Evolutionary conservation across 2,329 filamentous ascomycete genomes (phyloP), one percentile per base, ranked within the genome.

Genomic region (Cercospora citrullina): DNA sequence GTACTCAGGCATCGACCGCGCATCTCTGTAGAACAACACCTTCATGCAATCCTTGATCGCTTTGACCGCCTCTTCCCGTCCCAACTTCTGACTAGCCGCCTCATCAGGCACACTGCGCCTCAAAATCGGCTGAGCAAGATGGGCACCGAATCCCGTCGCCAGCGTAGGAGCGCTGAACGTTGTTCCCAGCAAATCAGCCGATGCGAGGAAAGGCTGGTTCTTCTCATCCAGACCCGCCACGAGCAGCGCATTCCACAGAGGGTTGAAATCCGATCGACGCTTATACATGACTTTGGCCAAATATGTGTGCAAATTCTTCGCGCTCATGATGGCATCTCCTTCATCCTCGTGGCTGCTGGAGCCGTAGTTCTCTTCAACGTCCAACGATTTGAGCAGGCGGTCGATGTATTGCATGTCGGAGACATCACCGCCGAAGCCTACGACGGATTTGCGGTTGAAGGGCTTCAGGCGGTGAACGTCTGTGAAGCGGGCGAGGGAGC

Each of bases 321-420:
- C 95, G 80, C 91, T 93, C 76, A 99, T 90, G 74, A 77, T 71
- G 39, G 74, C 74, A 62, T 72, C 69, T 60, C 75, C 74, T 76
- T 74, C 80, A 77, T 92, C 90, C 84, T 97, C 93, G 45, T 77
- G 75, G 76, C 69, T 80, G 42, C 76, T 84, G 72, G 80, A 78
- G 67, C 86, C 86, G 85, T 99, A 98, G 79, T 93, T 91, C 85
- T 98, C 94, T 80, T 91, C 87, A 80, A 96, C 93, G 79, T 91
- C 89, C 75, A 98, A 90, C 71, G 92, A 91, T 77, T 87, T 90
- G 75, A 99, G 90, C 77, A 97, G 89, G 75, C 95, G 90, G 87
- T 97, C 91, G 74, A 99, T 89, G 85, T 96, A 96, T 85, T 99
- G 95, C 95, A 99, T 98, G 85, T 99, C 95, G 72, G 92, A 96